Conservation (phyloP, 1,139 yeast genomes). For the Suhomyces bokatorum region DNA sequence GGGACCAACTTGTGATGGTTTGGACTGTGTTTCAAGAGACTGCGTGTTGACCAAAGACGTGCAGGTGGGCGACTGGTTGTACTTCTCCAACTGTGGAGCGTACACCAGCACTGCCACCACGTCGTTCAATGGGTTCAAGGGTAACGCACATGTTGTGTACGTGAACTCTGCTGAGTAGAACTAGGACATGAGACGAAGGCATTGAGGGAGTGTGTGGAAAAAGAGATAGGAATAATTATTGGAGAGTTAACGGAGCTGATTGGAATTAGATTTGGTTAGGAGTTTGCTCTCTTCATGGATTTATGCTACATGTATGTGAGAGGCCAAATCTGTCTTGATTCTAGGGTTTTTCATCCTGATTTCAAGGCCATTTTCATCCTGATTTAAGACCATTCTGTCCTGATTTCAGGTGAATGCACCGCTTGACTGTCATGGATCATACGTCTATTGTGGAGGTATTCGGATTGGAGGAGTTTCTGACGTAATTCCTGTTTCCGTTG, state of each 20-base stretch:
- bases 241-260: background rate
- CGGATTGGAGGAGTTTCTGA: no score
- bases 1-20: conserved; percentile 99
- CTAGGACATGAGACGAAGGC: background rate
- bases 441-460: no score
- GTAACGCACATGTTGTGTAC: conserved; percentile 58
- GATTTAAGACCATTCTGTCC: no score
- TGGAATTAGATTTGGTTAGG: no score
- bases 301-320: no score
- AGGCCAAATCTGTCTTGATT: no score
- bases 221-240: background rate
- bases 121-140: conserved; percentile 81
- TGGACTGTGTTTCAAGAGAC: conserved; percentile 73
- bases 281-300: no score
- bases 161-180: conserved; percentile 42
- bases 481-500: no score
- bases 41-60: conserved; percentile 59
- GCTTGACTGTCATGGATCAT: no score
- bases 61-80: conserved; percentile 88
- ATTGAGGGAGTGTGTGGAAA: background rate
- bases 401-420: no score
- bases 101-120: conserved; percentile 91
- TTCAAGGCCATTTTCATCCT: no score
- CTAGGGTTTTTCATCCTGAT: no score
- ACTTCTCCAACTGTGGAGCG: conserved; percentile 86